Base-by-base conservation (phyloP, 148 eudicot species). In the Polygonum maritimum region DNA sequence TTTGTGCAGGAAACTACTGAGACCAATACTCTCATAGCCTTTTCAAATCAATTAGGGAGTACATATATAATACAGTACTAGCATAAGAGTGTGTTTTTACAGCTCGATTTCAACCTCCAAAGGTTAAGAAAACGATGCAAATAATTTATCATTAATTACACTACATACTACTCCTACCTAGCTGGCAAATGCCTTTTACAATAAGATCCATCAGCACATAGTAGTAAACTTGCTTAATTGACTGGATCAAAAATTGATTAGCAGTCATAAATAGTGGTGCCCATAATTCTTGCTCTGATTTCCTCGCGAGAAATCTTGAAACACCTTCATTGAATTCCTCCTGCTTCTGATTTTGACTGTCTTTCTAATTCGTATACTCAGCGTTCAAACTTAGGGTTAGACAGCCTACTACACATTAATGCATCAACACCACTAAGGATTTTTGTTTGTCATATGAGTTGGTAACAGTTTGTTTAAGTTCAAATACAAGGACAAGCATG, bases 71-170 rank as follows among this genome's bases (percentile, higher is more conserved):
- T 26, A n/a, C n/a, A n/a, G n/a, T n/a, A 26, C 31, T 26, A 26
- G 31, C 31, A 26, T 26, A 26, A 26, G 31, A 26, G 31, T 26
- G 31, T 26, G 31, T 1, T 26, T 26, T 26, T 26, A 26, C 31
- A 26, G 31, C 31, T 26, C 0, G 31, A 26, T 26, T 26, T 26
- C 31, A 0, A 26, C 31, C 31, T 26, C 31, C n/a, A 60, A 60
- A 26, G 71, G 70, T 65, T 65, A 35, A 65, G 71, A 65, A 65
- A 65, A 65, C 71, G 15, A 35, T 36, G 41, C 41, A 65, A 15
- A 65, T 35, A 35, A 36, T 18, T 22, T 62, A 62, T 14, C 5
- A 51, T 51, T 51, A 16, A 18, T 54, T 18, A 19, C 0, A 26
- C 60, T 54, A 22, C 67, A 22, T 31, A 33, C 18, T 63, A 13